Conservation (phyloP, 352 stramenopile species). For the Globisporangium nagaii region DNA sequence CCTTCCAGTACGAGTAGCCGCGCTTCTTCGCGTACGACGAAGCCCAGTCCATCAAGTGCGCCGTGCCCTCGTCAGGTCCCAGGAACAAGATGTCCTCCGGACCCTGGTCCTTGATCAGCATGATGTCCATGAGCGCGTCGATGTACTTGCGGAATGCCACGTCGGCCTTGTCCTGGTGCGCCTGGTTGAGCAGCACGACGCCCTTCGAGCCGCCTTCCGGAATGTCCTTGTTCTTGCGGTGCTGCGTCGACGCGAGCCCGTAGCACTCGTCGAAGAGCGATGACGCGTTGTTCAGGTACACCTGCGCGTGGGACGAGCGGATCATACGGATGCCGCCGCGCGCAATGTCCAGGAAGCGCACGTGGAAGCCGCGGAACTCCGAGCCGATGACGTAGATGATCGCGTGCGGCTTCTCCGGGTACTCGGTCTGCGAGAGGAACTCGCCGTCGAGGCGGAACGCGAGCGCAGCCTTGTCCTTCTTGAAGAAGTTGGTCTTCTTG, state of each 20-base stretch:
- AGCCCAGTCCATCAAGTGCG: constrained; percentile 96
- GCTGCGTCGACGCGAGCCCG: constrained; percentile 94
- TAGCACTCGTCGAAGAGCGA: constrained; percentile 97
- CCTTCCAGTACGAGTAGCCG: constrained; percentile 92
- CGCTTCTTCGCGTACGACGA: constrained; percentile 90
- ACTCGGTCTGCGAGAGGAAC: constrained; percentile 70
- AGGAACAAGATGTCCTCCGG: constrained; percentile 96
- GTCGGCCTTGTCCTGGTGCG: constrained; percentile 81
- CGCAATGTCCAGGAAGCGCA: constrained; percentile 96
- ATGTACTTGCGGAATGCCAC: constrained; percentile 95
- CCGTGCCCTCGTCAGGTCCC: constrained; percentile 96
- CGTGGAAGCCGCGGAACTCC: constrained; percentile 97
- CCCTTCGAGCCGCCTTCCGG: constrained; percentile 97
- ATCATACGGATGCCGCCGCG: constrained; percentile 94
- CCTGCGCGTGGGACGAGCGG: constrained; percentile 68
- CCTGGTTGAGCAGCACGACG: constrained; percentile 93
- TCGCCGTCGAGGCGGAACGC: constrained; percentile 69
- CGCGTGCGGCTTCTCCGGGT: constrained; percentile 88
- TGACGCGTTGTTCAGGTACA: constrained; percentile 89
- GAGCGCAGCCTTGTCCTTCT: constrained; percentile 70
- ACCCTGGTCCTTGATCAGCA: constrained; percentile 94
- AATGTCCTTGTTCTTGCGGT: constrained; percentile 99
- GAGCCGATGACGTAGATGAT: constrained; percentile 94
- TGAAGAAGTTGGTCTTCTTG: constrained; percentile 84
- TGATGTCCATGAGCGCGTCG: constrained; percentile 94